Conservation (phyloP, 176 grass and related monocot genomes). For the Pontederia paniculata region DNA sequence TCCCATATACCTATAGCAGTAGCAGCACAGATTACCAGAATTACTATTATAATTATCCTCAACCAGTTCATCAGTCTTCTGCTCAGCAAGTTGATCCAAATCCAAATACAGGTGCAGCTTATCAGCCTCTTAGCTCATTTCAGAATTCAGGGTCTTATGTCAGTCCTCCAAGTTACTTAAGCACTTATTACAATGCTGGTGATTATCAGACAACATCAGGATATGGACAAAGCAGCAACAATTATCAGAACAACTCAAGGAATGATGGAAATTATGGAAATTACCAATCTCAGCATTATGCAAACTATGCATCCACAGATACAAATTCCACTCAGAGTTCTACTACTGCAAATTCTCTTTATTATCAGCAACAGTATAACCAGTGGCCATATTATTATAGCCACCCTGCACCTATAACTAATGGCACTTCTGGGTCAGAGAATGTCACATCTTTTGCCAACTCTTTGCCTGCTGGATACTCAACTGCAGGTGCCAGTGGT, state of each 20-base stretch:
- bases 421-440: conserved; percentile 37
- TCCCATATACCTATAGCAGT: conserved; percentile 44
- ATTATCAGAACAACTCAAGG: conserved; percentile 53
- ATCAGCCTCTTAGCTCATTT: conserved; percentile 99
- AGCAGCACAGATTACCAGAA: conserved; percentile 38
- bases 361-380: conserved; percentile 76
- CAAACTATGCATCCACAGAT: conserved; percentile 45
- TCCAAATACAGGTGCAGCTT: conserved; percentile 98
- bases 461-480: conserved; percentile 19
- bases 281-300: conserved; percentile 35
- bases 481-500: conserved; percentile 23
- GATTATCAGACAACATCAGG: conserved; percentile 69
- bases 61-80: conserved; percentile 41
- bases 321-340: conserved; percentile 46
- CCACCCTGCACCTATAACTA: conserved; percentile 36
- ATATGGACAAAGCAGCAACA: conserved; percentile 60
- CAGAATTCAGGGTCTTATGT: conserved; percentile 97
- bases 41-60: conserved; percentile 60
- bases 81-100: conserved; percentile 64
- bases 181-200: conserved; percentile 99
- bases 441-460: conserved; percentile 22
- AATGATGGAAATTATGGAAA: conserved; percentile 37
- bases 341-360: conserved; percentile 45
- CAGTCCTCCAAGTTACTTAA: conserved; percentile 61
- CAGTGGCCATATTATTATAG: conserved; percentile 67